Conservation (phyloP, 192 early-diverging fungal species). For the Coemansia sp. region DNA sequence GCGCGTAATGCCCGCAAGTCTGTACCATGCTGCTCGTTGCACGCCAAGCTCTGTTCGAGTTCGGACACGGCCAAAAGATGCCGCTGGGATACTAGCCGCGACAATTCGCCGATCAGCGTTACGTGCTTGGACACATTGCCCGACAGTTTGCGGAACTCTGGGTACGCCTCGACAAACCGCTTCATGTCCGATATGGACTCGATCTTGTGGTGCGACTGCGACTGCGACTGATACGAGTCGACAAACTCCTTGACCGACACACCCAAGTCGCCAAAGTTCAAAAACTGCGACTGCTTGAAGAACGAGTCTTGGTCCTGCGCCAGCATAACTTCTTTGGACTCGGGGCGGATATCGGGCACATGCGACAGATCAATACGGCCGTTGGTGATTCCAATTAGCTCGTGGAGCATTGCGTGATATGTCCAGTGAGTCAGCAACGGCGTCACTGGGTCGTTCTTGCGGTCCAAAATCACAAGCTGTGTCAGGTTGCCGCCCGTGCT, state of each 20-base stretch:
- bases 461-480: conserved; percentile 88
- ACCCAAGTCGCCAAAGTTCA: conserved; percentile 94
- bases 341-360: conserved; percentile 77
- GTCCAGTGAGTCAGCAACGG: conserved; percentile 97
- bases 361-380: conserved; percentile 87
- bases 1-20: conserved; percentile 73
- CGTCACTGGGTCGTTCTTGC: conserved; percentile 93
- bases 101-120: conserved; percentile 94
- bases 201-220: conserved; percentile 86
- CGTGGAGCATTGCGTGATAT: conserved; percentile 98
- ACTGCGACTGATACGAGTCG: conserved; percentile 90
- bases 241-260: conserved; percentile 92
- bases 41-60: conserved; percentile 92
- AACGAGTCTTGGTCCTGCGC: conserved; percentile 88
- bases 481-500: conserved; percentile 68
- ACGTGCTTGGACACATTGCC: conserved; percentile 99
- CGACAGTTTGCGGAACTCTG: conserved; percentile 93
- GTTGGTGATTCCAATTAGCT: conserved; percentile 89
- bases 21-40: conserved; percentile 76
- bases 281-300: conserved; percentile 84
- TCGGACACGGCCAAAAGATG: conserved; percentile 85
- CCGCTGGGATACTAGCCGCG: conserved; percentile 71
- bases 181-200: conserved; percentile 99
- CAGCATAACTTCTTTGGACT: conserved; percentile 92
- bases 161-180: conserved; percentile 97